These are phyloP conservation scores for Nyctanthes arbortristis DNA, from an alignment of 257 asterid species.

Conservation along the genomic window DNA sequence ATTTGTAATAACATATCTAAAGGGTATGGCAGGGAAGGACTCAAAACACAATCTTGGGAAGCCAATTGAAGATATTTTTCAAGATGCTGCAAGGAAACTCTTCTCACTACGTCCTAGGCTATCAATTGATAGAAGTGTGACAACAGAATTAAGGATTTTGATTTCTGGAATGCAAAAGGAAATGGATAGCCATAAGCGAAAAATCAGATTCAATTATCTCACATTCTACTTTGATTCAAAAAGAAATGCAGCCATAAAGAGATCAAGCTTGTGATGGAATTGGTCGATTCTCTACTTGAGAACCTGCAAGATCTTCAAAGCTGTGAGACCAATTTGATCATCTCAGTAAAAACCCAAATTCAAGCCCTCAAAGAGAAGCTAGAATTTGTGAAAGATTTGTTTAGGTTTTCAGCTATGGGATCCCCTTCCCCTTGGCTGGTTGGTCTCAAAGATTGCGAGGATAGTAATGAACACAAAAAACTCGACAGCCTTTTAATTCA, in stretches of 20 bases:
- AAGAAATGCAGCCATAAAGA: neutral
- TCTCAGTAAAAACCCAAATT: constrained; percentile 2
- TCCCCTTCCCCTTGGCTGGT: no score
- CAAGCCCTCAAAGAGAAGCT: constrained; percentile 9
- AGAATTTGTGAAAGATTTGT: neutral
- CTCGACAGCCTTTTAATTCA: neutral
- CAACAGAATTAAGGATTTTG: no score
- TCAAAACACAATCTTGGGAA: no score
- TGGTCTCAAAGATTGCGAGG: no score
- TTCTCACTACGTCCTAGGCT: no score
- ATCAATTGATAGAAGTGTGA: no score
- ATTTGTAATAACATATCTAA: neutral
- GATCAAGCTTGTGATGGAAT: neutral
- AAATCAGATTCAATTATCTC: neutral
- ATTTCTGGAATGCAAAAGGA: no score
- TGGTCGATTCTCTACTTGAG: neutral
- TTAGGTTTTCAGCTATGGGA: neutral
- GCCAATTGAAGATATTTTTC: neutral
- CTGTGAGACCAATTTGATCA: neutral
- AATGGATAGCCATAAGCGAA: neutral
- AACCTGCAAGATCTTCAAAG: neutral
- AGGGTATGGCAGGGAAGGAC: neutral
- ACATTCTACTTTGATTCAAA: neutral
- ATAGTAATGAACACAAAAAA: neutral
- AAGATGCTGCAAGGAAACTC: neutral